Percentiles rank a stretch among this genome's conserved stretches.
Conservation (phyloP, 495 filamentous ascomycete species). For the Penicillium turbatum region DNA sequence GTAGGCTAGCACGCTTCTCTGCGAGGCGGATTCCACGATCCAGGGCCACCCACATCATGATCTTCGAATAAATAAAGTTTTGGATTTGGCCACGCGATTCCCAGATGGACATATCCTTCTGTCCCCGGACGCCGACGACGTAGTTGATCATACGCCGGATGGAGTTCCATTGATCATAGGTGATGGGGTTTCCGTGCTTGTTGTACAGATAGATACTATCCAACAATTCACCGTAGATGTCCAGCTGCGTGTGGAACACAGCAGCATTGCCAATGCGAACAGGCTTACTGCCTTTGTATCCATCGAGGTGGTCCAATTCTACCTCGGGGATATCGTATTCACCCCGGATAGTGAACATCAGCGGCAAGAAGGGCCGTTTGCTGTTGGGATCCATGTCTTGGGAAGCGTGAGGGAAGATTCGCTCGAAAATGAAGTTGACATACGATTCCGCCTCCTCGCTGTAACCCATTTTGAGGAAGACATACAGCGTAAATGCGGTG, state of each 20-base stretch:
- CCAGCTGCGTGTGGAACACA: slow-evolving; percentile 67
- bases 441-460: slow-evolving; percentile 69
- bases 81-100: slow-evolving; percentile 69
- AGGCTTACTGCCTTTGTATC: slow-evolving; percentile 61
- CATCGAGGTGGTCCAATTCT: slow-evolving; percentile 61
- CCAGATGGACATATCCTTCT: slow-evolving; percentile 76
- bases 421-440: slow-evolving; percentile 68
- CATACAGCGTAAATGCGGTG: slow-evolving; percentile 70
- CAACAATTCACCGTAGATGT: slow-evolving; percentile 74
- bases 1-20: slow-evolving; percentile 61
- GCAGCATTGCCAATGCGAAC: slow-evolving; percentile 74
- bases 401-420: slow-evolving; percentile 45
- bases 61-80: slow-evolving; percentile 68
- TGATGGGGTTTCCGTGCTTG: slow-evolving; percentile 69
- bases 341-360: slow-evolving; percentile 73
- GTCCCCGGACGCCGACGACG: slow-evolving; percentile 41
- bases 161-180: slow-evolving; percentile 65
- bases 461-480: slow-evolving; percentile 69
- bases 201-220: slow-evolving; percentile 74
- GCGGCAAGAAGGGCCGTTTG: slow-evolving; percentile 51
- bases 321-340: slow-evolving; percentile 67
- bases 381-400: slow-evolving; percentile 39
- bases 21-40: slow-evolving; percentile 66
- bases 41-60: slow-evolving; percentile 74
- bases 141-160: slow-evolving; percentile 56